Percentiles rank a stretch among this genome's conserved stretches.
Evolutionary conservation across 148 eudicot genomes (phyloP).

Genomic region (Agrostemma githago): DNA sequence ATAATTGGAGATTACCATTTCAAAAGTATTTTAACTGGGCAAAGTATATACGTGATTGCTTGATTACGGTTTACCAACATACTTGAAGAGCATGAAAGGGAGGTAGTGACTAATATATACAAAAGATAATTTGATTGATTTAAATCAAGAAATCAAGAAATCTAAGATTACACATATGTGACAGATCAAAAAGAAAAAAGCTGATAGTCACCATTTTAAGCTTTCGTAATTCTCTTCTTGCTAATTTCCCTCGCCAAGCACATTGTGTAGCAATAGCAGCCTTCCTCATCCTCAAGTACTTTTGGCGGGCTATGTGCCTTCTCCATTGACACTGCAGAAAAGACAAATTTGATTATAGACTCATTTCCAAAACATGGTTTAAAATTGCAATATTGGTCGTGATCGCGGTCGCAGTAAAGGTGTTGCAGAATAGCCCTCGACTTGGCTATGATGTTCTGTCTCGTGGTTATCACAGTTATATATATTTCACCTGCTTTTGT

Average conservation of each 20-base stretch:
- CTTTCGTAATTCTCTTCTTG: constrained; percentile 59
- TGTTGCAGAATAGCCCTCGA: too few species aligned
- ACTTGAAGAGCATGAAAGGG: not conserved
- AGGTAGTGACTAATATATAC: not conserved
- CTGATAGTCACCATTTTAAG: constrained; percentile 58
- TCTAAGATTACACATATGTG: not conserved
- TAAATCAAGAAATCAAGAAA: not conserved
- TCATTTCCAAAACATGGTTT: not conserved
- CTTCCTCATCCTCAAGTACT: constrained; percentile 43
- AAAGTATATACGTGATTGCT: not conserved
- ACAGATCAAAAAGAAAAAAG: constrained; percentile 2
- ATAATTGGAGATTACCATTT: not conserved
- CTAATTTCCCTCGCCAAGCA: constrained; percentile 60
- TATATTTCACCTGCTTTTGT: too few species aligned
- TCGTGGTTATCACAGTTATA: too few species aligned
- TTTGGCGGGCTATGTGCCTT: constrained; percentile 31
- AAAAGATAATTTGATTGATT: not conserved
- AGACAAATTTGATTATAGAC: constrained; percentile 15
- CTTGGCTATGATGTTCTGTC: too few species aligned
- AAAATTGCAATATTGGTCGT: too few species aligned
- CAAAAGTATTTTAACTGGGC: not conserved
- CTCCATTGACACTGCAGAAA: constrained; percentile 55
- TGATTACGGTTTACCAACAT: not conserved
- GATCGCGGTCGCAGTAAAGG: too few species aligned
- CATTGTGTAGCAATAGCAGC: constrained; percentile 67